phyloP scores from a whole-genome alignment of 345 rosid genomes.

The Salix udensis region DNA sequence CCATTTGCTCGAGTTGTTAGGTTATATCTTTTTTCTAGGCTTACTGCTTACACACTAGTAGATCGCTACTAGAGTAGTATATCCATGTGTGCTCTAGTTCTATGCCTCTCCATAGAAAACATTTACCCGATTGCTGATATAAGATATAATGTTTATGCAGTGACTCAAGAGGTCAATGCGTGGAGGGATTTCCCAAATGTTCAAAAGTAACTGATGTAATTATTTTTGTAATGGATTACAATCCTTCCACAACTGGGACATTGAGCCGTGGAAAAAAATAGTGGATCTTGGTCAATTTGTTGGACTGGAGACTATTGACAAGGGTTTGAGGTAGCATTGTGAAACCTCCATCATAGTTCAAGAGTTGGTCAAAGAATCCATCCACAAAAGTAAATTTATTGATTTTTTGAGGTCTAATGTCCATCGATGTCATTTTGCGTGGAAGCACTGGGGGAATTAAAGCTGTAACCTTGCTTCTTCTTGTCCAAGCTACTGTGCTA shows the following conservation, averaged over 20 bases:
- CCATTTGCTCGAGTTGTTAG: slow-evolving; percentile 10
- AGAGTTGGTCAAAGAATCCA: neutral
- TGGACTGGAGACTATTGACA: slow-evolving; percentile 20
- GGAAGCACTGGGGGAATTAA: neutral
- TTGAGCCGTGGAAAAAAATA: slow-evolving; percentile 27
- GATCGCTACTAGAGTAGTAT: slow-evolving; percentile 14
- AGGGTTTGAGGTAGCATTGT: slow-evolving; percentile 19
- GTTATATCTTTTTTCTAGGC: neutral
- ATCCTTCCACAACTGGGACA: slow-evolving; percentile 31
- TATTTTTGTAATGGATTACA: slow-evolving; percentile 31
- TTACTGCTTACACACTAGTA: slow-evolving; percentile 15
- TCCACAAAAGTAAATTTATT: neutral
- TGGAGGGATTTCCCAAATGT: slow-evolving; percentile 33
- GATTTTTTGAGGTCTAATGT: neutral
- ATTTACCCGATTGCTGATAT: slow-evolving; percentile 38
- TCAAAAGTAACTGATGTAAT: slow-evolving; percentile 33
- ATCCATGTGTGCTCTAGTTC: slow-evolving; percentile 26
- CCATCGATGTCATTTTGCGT: neutral
- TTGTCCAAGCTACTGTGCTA: neutral
- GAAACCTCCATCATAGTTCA: slow-evolving; percentile 16
- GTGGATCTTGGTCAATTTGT: slow-evolving; percentile 22
- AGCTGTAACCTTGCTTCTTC: neutral
- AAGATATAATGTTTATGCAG: slow-evolving; percentile 42
- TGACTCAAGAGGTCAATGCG: slow-evolving; percentile 34
- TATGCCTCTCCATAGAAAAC: slow-evolving; percentile 28